Evolutionary conservation across 73 alveolate genomes (phyloP).

Genomic region (Tetrahymena borealis): DNA sequence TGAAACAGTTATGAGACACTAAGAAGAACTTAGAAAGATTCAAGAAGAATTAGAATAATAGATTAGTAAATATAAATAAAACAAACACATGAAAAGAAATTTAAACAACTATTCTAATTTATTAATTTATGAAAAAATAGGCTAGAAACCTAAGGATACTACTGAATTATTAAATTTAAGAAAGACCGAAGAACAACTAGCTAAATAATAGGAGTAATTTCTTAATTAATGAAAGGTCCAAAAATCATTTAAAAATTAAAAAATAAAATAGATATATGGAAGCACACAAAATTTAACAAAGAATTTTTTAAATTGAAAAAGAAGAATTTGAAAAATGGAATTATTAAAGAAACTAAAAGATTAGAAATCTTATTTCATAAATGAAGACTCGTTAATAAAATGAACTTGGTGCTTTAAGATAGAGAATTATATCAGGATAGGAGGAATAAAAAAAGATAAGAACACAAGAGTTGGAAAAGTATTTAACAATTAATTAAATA

Average conservation of each 20-base stretch:
- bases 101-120: neutral
- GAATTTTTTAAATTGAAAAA: constrained; percentile 12
- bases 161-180: constrained; percentile 39
- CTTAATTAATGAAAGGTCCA: neutral
- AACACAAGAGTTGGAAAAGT: constrained; percentile 21
- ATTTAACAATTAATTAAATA: neutral
- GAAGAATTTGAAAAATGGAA: constrained; percentile 36
- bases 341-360: constrained; percentile 9
- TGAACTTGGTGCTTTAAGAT: constrained; percentile 11
- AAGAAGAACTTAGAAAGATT: constrained; percentile 24
- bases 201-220: constrained; percentile 24
- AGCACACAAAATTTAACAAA: constrained; percentile 28
- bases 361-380: constrained; percentile 7
- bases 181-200: constrained; percentile 33
- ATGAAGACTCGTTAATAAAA: neutral
- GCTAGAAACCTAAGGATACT: constrained; percentile 29
- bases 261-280: constrained; percentile 17
- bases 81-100: too few species aligned
- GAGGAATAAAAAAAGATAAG: constrained; percentile 26
- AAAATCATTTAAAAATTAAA: too few species aligned
- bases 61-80: neutral
- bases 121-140: neutral
- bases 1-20: constrained; percentile 9
- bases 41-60: constrained; percentile 24
- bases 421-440: constrained; percentile 13